Evolutionary conservation across 2,329 filamentous ascomycete genomes (phyloP).

Genomic region (Blastomyces emzantsi): DNA sequence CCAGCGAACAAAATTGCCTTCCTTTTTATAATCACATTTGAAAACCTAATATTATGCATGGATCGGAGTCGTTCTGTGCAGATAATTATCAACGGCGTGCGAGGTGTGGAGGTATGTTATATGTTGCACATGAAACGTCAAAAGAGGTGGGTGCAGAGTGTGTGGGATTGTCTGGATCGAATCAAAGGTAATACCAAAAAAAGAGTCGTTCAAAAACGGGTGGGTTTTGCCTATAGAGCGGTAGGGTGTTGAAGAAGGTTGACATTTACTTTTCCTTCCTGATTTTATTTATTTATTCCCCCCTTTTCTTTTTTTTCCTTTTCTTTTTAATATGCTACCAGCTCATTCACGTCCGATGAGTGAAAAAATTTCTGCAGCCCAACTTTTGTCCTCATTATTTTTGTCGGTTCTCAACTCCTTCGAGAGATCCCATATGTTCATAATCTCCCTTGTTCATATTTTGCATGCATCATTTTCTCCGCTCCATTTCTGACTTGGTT

Average conservation of each 20-base stretch:
- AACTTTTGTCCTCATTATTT: background rate
- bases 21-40: conserved; percentile 21
- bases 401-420: background rate
- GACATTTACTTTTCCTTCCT: background rate
- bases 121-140: background rate
- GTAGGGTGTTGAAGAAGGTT: conserved; percentile 15
- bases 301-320: conserved; percentile 11
- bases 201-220: conserved; percentile 2
- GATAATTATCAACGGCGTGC: background rate
- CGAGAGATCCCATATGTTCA: background rate
- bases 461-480: background rate
- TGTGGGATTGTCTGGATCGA: background rate
- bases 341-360: background rate
- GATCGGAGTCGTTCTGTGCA: conserved; percentile 31
- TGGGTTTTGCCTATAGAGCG: background rate
- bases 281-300: conserved; percentile 1
- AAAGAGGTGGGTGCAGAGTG: background rate
- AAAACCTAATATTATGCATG: conserved; percentile 27
- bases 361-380: background rate
- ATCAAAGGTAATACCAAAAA: background rate
- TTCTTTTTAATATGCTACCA: background rate
- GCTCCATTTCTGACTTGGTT: conserved; percentile 11
- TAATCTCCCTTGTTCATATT: background rate
- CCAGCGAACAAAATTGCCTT: conserved; percentile 11
- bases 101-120: background rate